Base-by-base conservation (phyloP, 805 yeast genomes). In the Wickerhamiella siamensis region DNA sequence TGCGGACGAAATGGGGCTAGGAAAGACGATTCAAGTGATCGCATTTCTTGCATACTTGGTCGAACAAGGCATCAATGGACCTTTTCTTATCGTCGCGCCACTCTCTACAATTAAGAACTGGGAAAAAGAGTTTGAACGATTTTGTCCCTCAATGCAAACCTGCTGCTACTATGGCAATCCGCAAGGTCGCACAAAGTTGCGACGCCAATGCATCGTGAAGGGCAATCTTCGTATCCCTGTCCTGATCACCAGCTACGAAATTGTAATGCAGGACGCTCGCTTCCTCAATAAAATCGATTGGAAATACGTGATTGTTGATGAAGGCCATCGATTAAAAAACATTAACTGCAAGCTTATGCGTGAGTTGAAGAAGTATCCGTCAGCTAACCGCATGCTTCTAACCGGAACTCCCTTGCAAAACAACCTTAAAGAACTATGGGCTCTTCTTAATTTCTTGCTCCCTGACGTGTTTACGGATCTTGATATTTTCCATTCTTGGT, bases 391-490 rank as follows among this genome's bases (percentile, higher is more conserved):
- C 47, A 64, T 88, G 37, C 63, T 88, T 21, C 63, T 88, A 12
- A 88, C 98, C 0, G 98, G 98, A n/a, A 88, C 98, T 0, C 97
- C 98, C 0, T 65, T 88, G 40, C 98, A 88, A 58, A 88, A 88
- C 57, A 88, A 87, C 54, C 64, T 88, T 43, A 72, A 79, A 41
- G 97, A 91, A 60, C 63, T 91, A 31, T 88, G 97, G 97, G 80
- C 95, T 0, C 64, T 91, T 43, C 66, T 88, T 42, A 91, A 91
- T 56, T 88, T 88, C 55, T 79, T 91, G 29, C 64, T 88, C 40
- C 98, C 98, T 0, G 95, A 86, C 52, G 81, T 91, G 22, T 88
- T 88, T 58, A 83, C 83, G 34, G 97, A 88, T 59, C 70, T 87
- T 46, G 88, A 79, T 40, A 69, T 86, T 34, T 88, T 88, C 56